Evolutionary conservation across 1,284 basidiomycete species (phyloP), one percentile per base, ranked within the genome.

Genomic region (Amylostereum areolatum): DNA sequence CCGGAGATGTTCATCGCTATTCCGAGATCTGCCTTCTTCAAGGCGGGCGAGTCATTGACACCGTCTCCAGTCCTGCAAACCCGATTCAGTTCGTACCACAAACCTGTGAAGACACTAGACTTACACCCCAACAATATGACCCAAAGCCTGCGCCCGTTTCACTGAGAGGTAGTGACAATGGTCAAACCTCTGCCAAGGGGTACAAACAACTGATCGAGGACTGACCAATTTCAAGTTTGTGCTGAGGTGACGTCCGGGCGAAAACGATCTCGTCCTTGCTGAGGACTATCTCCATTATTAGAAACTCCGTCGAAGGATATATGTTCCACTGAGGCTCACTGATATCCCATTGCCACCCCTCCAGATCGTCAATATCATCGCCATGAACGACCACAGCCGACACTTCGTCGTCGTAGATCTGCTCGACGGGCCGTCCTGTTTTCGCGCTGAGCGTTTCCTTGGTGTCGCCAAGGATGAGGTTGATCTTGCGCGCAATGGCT

Each of bases 1-100:
- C 83, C 83, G 33, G 81, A 83, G 35, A 84, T 78, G 55, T 83
- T 83, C 83, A 87, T 87, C 0, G 84, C 82, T 58, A 87, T 85
- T 43, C 84, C 84, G 31, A 87, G 69, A 57, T 85, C 83, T 18
- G 83, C 83, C 69, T 80, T 81, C 62, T 85, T 85, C 37, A 85
- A 65, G 5, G 83, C 82, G 30, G 82, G 83, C 1, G 82, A 81
- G 55, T 85, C 83, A 57, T 85, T 85, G 43, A 85, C 83, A 57
- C 83, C 83, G 60, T 85, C 80, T 4, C 81, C 82, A 51, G 81
- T 72, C 24, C 67, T 70, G 46, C 3, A 29, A 36, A 32, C 7
- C 11, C 33, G 35, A 45, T 56, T 29, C 52, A 29, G 29, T 5
- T 31, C 18, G 12, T 12, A 32, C 5, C 27, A 24, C 6, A 1